phyloP scores from a whole-genome alignment of 371 early-diverging fungal species.

The Syncephalastrum contaminatum region DNA sequence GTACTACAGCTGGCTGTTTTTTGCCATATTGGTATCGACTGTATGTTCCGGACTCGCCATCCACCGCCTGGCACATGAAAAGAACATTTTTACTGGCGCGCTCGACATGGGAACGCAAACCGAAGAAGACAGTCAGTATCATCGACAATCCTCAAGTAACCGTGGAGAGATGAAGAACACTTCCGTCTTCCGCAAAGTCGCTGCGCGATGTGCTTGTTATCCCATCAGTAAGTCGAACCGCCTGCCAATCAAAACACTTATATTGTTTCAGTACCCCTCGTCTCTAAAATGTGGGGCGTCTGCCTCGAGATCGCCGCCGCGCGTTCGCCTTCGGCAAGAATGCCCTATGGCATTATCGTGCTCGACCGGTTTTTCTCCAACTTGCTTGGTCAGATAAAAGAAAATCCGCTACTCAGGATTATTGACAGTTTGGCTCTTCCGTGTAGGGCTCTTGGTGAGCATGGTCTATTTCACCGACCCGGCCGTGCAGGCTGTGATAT shows the following conservation, averaged over 20 bases:
- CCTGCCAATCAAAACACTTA: neutral
- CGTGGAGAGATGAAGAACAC: conserved; percentile 7
- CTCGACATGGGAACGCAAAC: conserved; percentile 23
- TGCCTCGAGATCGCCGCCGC: conserved; percentile 25
- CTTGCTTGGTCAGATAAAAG: conserved; percentile 22
- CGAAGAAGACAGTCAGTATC: neutral
- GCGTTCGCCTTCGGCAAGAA: neutral
- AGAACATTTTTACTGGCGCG: conserved; percentile 22
- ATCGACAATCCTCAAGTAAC: neutral
- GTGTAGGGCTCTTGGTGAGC: conserved; percentile 32
- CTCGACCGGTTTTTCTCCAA: conserved; percentile 31
- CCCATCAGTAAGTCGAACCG: conserved; percentile 24
- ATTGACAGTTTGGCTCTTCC: neutral
- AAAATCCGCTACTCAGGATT: conserved; percentile 1
- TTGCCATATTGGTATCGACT: conserved; percentile 22
- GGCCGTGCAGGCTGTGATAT: conserved; percentile 19
- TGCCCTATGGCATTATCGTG: conserved; percentile 26
- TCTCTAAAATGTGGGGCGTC: conserved; percentile 37
- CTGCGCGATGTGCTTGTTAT: conserved; percentile 30
- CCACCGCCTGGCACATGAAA: conserved; percentile 16
- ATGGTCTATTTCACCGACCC: conserved; percentile 41
- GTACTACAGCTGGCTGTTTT: conserved; percentile 33
- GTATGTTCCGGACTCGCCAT: conserved; percentile 25
- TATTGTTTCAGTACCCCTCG: conserved; percentile 25
- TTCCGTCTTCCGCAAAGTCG: conserved; percentile 29